Evolutionary conservation across 805 yeast genomes (phyloP).

Genomic region (Wickerhamia fluorescens): DNA sequence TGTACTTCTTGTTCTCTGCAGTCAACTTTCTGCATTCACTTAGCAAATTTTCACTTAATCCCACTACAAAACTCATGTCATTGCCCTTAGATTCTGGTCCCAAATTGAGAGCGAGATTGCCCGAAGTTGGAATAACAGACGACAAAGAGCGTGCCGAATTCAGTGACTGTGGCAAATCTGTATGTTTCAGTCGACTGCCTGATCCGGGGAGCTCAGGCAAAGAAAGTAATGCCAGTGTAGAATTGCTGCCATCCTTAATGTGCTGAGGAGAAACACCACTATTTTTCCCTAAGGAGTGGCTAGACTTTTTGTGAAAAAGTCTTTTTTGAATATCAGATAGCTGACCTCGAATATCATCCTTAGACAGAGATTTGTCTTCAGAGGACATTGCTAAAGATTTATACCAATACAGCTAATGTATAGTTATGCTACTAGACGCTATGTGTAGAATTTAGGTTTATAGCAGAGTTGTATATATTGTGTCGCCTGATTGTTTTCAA

Average conservation of each 20-base stretch:
- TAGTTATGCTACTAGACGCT: no score
- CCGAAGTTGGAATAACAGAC: constrained; percentile 7
- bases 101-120: constrained; percentile 23
- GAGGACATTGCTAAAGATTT: no score
- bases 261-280: no score
- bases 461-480: no score
- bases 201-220: constrained; percentile 7
- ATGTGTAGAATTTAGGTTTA: no score
- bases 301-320: constrained; percentile 18
- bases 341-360: constrained; percentile 21
- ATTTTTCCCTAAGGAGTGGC: constrained; percentile 5
- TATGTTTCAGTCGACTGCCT: constrained; percentile 2
- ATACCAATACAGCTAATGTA: no score
- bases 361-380: no score
- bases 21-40: constrained; percentile 65
- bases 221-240: constrained; percentile 1
- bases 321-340: constrained; percentile 36
- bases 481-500: no score
- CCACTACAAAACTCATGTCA: constrained; percentile 67
- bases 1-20: constrained; percentile 50
- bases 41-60: constrained; percentile 64
- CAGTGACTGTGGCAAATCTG: constrained; percentile 1
- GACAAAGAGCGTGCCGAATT: constrained; percentile 2
- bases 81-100: constrained; percentile 44
- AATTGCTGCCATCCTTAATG: no score